phyloP scores from a whole-genome alignment of 2,329 filamentous ascomycete genomes.

The Calonectria pseudoturangicola region DNA sequence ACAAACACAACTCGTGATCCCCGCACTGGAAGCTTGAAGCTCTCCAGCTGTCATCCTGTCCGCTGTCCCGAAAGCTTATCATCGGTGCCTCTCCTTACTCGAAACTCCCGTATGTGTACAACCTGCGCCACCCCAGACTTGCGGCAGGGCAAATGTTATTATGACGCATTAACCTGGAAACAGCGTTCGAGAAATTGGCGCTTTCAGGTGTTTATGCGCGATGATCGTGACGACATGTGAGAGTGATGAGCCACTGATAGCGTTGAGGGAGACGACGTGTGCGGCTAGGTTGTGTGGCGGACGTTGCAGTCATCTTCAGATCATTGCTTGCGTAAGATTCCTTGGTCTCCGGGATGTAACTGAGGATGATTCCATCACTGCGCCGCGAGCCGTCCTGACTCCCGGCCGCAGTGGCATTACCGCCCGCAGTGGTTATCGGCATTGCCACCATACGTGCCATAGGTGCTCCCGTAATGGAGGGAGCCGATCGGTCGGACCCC shows the following conservation, averaged over 20 bases:
- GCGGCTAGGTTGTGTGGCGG: constrained; percentile 23
- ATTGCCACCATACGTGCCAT: constrained; percentile 8
- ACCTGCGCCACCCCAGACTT: constrained; percentile 45
- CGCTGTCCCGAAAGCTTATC: constrained; percentile 18
- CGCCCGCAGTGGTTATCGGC: constrained; percentile 6
- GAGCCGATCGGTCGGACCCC: constrained; percentile 25
- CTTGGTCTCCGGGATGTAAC: constrained; percentile 15
- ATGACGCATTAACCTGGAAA: constrained; percentile 32
- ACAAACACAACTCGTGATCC: constrained; percentile 24
- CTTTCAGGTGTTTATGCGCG: constrained; percentile 38
- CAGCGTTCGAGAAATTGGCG: constrained; percentile 17
- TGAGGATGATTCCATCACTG: background rate
- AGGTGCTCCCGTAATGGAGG: constrained; percentile 1
- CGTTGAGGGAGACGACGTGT: background rate
- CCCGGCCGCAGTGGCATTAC: constrained; percentile 11
- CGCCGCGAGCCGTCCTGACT: background rate
- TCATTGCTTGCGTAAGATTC: constrained; percentile 7
- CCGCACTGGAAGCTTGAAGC: constrained; percentile 13
- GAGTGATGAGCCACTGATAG: constrained; percentile 22
- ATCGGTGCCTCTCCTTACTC: background rate
- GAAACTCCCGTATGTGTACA: constrained; percentile 10
- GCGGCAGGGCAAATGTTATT: constrained; percentile 46
- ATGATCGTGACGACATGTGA: constrained; percentile 50
- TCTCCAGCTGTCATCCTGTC: constrained; percentile 19
- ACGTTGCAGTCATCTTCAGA: constrained; percentile 16